A percentile compares a stretch with the other conserved stretches of the same genome.
phyloP scores from a whole-genome alignment of 2,329 filamentous ascomycete genomes.

The Alternaria burnsii region DNA sequence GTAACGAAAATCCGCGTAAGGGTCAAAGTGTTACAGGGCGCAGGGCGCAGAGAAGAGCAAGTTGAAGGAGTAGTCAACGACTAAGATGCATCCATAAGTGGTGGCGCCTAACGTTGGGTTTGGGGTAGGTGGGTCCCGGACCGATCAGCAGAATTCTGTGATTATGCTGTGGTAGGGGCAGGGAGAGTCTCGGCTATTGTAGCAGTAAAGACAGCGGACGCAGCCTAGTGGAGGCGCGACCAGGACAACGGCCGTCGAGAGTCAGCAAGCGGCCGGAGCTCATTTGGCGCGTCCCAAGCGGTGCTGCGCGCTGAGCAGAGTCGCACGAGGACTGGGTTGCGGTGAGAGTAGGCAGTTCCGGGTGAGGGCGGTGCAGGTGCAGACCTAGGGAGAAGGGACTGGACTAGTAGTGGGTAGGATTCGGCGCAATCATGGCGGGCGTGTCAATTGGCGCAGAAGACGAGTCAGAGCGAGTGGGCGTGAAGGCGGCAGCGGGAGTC shows the following conservation, averaged over 20 bases:
- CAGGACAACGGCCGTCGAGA: conserved; percentile 40
- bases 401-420: conserved; percentile 28
- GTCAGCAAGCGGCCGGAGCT: conserved; percentile 32
- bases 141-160: conserved; percentile 35
- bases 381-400: conserved; percentile 21
- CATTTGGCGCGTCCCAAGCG: conserved; percentile 41
- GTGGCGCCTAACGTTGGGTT: conserved; percentile 29
- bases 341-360: conserved; percentile 17
- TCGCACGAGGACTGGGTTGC: conserved; percentile 19
- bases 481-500: conserved; percentile 9
- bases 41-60: conserved; percentile 50
- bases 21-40: conserved; percentile 52
- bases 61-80: conserved; percentile 26
- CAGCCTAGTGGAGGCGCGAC: conserved; percentile 35
- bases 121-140: conserved; percentile 38
- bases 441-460: conserved; percentile 16
- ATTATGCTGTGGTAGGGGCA: conserved; percentile 34
- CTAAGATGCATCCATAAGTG: conserved; percentile 43
- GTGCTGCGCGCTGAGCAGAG: conserved; percentile 26
- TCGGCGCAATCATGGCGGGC: conserved; percentile 33
- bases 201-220: conserved; percentile 27
- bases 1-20: conserved; percentile 43
- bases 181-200: conserved; percentile 30
- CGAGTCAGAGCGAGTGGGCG: background rate
- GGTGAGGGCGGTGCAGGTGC: conserved; percentile 16